Conservation (phyloP, 805 yeast species). For the Myxozyma mucilagina region DNA sequence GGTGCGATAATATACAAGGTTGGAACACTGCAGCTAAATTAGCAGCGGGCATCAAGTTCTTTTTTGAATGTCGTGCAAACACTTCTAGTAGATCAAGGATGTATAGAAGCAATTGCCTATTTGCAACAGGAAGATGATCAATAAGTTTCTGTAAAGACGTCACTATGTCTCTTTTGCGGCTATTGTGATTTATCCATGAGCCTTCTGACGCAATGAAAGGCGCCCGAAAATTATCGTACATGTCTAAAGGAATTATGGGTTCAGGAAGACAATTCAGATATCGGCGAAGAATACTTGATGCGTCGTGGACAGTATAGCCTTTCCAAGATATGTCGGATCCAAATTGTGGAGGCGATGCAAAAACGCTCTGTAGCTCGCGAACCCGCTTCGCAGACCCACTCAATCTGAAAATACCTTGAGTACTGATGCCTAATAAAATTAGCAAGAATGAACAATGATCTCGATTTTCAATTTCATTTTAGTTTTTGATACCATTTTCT, state of each 20-base stretch:
- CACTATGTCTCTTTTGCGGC: constrained; percentile 49
- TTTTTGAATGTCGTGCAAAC: constrained; percentile 74
- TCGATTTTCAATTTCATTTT: background rate
- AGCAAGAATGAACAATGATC: background rate
- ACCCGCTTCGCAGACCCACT: constrained; percentile 90
- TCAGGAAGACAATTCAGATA: constrained; percentile 86
- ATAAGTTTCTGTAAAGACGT: constrained; percentile 70
- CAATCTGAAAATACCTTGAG: constrained; percentile 90
- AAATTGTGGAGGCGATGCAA: constrained; percentile 84
- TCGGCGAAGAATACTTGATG: constrained; percentile 85
- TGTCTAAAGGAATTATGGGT: constrained; percentile 69
- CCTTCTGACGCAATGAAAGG: background rate
- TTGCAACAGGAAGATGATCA: constrained; percentile 67
- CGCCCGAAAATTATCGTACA: constrained; percentile 12
- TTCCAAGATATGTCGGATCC: constrained; percentile 91
- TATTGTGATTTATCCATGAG: background rate
- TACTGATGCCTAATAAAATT: constrained; percentile 48
- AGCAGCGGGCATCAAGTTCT: constrained; percentile 87
- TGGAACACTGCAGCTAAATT: constrained; percentile 95
- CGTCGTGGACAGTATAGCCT: constrained; percentile 94
- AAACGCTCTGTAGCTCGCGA: constrained; percentile 77
- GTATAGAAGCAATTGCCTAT: constrained; percentile 81
- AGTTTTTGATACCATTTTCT: constrained; percentile 52
- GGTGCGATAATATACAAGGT: constrained; percentile 92
- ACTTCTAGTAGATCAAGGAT: constrained; percentile 81